Evolutionary conservation across 768 basidiomycete species (phyloP).

Genomic region (Mycena leptocephala): DNA sequence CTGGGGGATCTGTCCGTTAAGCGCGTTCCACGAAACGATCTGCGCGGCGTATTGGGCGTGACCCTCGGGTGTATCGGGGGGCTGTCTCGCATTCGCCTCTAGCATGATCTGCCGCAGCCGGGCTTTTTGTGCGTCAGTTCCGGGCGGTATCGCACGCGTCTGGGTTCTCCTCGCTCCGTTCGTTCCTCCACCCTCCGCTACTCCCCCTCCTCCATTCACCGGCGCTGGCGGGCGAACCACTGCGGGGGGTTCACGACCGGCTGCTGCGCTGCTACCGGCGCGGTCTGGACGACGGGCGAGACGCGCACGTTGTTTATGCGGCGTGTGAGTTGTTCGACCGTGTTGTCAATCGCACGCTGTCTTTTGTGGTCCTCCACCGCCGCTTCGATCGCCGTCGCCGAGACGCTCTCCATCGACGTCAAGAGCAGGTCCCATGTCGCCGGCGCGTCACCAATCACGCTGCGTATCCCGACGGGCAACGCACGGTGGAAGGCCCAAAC

Average conservation of each 20-base stretch:
- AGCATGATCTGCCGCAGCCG: not conserved
- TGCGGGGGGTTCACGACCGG: too few relatives aligned
- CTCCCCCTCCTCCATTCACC: not conserved
- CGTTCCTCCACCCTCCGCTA: not conserved
- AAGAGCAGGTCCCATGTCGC: not conserved
- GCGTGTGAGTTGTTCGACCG: not conserved
- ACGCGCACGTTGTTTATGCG: not conserved
- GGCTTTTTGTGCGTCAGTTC: not conserved
- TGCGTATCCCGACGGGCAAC: not conserved
- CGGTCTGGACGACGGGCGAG: not conserved
- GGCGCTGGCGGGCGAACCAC: too few relatives aligned
- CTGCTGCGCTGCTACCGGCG: too few relatives aligned
- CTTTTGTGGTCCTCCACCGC: not conserved
- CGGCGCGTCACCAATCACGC: not conserved
- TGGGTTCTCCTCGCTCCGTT: too few relatives aligned
- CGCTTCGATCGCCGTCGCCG: not conserved
- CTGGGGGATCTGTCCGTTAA: not conserved
- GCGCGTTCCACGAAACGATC: not conserved
- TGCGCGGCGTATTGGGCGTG: not conserved
- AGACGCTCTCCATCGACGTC: not conserved
- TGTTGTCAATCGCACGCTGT: rapidly evolving
- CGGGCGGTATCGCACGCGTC: not conserved
- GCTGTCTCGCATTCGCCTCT: not conserved
- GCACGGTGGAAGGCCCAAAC: not conserved
- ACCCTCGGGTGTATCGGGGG: not conserved